Conservation (phyloP, 2,329 filamentous ascomycete species). For the Fusarium sp. region DNA sequence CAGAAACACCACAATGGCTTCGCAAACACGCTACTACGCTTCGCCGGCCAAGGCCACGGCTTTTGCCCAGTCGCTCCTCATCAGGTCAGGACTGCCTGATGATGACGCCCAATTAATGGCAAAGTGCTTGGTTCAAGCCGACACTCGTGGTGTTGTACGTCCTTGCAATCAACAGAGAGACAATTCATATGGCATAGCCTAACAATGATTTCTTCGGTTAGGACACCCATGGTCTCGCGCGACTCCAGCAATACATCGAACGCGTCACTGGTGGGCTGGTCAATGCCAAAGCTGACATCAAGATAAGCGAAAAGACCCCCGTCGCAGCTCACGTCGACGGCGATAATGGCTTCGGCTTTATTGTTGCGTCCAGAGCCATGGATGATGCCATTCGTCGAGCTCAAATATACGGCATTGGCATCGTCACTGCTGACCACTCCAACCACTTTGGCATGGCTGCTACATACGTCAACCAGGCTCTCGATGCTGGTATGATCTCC, state of each 20-base stretch:
- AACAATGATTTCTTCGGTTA: neutral
- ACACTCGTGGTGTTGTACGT: conserved; percentile 20
- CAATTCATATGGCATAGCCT: no score
- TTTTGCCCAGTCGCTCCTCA: conserved; percentile 11
- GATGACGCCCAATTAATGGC: conserved; percentile 19
- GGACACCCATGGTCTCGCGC: conserved; percentile 20
- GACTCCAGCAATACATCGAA: conserved; percentile 19
- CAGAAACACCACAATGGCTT: conserved; percentile 5
- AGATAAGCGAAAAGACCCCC: conserved; percentile 18
- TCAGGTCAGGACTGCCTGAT: conserved; percentile 18
- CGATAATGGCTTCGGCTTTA: conserved; percentile 22
- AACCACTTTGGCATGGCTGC: conserved; percentile 29
- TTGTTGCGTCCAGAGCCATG: conserved; percentile 20
- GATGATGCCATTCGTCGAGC: conserved; percentile 18
- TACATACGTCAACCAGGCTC: conserved; percentile 17
- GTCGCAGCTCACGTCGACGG: conserved; percentile 19
- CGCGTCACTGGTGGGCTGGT: conserved; percentile 19
- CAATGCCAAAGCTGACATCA: conserved; percentile 14
- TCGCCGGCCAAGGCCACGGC: conserved; percentile 5
- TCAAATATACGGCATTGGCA: conserved; percentile 20
- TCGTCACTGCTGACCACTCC: conserved; percentile 16
- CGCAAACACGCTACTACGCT: conserved; percentile 8
- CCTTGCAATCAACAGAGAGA: neutral
- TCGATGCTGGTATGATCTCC: conserved; percentile 18
- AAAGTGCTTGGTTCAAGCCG: conserved; percentile 18